These are phyloP conservation scores for Zymoseptoria brevis DNA, from an alignment of 2,329 filamentous ascomycete genomes.

Conservation along the genomic window DNA sequence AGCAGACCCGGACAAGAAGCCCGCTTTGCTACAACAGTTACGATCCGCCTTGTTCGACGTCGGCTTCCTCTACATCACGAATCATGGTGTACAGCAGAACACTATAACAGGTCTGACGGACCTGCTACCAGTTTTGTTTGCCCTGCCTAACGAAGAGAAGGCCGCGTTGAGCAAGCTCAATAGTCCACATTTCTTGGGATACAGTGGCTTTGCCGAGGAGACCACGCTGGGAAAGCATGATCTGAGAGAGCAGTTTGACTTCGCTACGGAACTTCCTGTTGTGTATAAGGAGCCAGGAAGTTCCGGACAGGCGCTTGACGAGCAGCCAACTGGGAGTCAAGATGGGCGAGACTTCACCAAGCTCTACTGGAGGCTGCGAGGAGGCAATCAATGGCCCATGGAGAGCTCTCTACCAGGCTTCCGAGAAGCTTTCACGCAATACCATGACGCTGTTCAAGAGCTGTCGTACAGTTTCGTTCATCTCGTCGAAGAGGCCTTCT, in stretches of 20 bases:
- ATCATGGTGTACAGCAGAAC: conserved; percentile 39
- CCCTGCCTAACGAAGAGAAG: conserved; percentile 34
- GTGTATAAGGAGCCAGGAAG: conserved; percentile 23
- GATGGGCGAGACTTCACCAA: conserved; percentile 38
- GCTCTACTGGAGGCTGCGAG: conserved; percentile 35
- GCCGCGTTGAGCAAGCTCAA: conserved; percentile 39
- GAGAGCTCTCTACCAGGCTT: conserved; percentile 27
- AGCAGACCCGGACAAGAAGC: conserved; percentile 29
- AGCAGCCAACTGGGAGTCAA: conserved; percentile 31
- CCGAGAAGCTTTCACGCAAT: conserved; percentile 31
- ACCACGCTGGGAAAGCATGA: conserved; percentile 48
- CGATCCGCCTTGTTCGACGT: conserved; percentile 43
- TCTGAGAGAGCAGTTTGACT: conserved; percentile 52
- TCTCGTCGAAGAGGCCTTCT: conserved; percentile 50
- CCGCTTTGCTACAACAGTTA: conserved; percentile 36
- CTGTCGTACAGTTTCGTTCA: conserved; percentile 48
- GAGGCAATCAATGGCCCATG: conserved; percentile 33
- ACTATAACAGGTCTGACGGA: conserved; percentile 34
- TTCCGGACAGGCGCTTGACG: conserved; percentile 28
- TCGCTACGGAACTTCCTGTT: conserved; percentile 47
- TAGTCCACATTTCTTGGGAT: conserved; percentile 55
- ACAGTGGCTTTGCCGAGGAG: conserved; percentile 49
- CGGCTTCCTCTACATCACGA: conserved; percentile 48
- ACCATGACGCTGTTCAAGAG: conserved; percentile 44
- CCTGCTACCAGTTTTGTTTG: conserved; percentile 40